Base-by-base conservation (phyloP, 2,329 filamentous ascomycete species). In the Botrytis porri region DNA sequence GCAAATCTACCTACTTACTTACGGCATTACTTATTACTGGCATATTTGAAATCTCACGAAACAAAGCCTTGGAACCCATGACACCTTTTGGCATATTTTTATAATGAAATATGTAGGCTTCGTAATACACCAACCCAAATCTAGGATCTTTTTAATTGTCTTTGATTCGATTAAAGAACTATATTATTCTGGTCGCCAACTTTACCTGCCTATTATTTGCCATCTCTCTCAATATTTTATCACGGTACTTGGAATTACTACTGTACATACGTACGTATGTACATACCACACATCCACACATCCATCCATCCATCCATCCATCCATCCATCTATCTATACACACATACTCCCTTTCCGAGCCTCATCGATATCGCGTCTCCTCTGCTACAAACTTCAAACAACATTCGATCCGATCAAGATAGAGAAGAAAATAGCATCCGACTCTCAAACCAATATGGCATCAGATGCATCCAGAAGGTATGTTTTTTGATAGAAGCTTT, bases 391-490 rank as follows among this genome's bases (percentile, higher is more conserved):
- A 41, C 8, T 39, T 29, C 25, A 57, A 67, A 67, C 65, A 39
- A 37, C 35, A 32, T 10, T n/a, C 35, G 35, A 57, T 25, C 8
- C 14, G 20, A n/a, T 5, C 43, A 63, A 41, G n/a, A 16, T 57
- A 29, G 51, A 57, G 51, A 63, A 29, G n/a, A 63, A 63, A 41
- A 63, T 29, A 9, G n/a, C 18, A 62, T 29, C 37, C 25, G 22
- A n/a, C 48, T 35, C 14, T 16, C 37, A 60, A 12, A 29, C 51
- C 0, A 75, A 65, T 7, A 80, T 80, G 77, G 77, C 78, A 37
- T 74, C 76, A 1, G 77, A 80, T 73, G 79, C 78, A 71, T 78
- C 79, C 60, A 74, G 78, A 76, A 73, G 77, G 79, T 79, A 74
- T 75, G 75, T 74, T 70, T 63, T 69, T 71, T 41, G 70, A 41